Base-by-base conservation (phyloP, 805 yeast genomes). In the Saturnispora hagleri region DNA sequence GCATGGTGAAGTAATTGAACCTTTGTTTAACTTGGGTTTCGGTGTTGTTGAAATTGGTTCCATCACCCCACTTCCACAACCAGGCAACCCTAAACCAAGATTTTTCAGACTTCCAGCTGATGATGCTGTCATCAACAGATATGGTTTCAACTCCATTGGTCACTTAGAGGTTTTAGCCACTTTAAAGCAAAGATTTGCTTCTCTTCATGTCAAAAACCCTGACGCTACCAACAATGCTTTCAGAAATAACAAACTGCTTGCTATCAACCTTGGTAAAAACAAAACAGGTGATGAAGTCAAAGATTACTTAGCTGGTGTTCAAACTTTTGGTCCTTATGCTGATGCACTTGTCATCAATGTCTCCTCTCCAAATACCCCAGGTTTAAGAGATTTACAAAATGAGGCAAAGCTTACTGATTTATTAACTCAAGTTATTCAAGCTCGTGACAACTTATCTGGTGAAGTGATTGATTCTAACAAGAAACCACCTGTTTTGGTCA, bases 321-420 rank as follows among this genome's bases (percentile, higher is more conserved):
- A 80, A 53, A 75, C 82, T 51, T 80, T 91, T 58, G 96, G 95
- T 12, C 80, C 82, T 12, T 81, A 74, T 59, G 96, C 98, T 4
- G 98, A 91, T 68, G 89, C 87, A 7, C 72, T 91, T 55, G 91
- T 91, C 18, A 79, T 91, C 57, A 91, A 91, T 62, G 96, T 91
- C 13, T 89, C 97, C 1, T 86, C 95, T 47, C 98, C 98, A 50
- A 91, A 91, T 64, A 91, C 98, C 1, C 98, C 98, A 4, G 97
- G 97, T 2, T 75, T 91, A 58, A 79, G 98, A 62, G 87, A 82
- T 59, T 75, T 91, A 58, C 98, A 91, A 71, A 79, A 72, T 52
- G 95, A 87, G 59, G 74, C 73, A 51, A 86, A 85, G 64, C 75
- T 91, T 54, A 79, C 88, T 7, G 74, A 74, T 35, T 71, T 91